A percentile compares a stretch with the other conserved stretches of the same genome.
phyloP scores from a whole-genome alignment of 768 basidiomycete species.

The Trametes maxima region DNA sequence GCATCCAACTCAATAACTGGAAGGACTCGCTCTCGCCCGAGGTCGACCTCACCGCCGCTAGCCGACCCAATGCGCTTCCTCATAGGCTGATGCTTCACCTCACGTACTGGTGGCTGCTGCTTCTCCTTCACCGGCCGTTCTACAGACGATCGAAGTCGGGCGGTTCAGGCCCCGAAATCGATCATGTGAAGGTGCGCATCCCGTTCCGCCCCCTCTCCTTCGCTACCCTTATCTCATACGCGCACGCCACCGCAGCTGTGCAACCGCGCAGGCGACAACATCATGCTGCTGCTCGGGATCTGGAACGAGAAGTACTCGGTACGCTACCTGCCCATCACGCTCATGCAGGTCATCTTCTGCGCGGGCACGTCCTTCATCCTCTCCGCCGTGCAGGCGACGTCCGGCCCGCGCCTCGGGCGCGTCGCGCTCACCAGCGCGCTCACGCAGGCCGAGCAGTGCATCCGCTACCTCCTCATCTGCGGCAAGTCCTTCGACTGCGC shows the following conservation, averaged over 20 bases:
- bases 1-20: slow-evolving; percentile 37
- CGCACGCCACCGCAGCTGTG: slow-evolving; percentile 42
- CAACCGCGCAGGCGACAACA: slow-evolving; percentile 55
- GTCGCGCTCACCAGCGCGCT: slow-evolving; percentile 48
- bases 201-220: background rate
- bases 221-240: background rate
- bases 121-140: slow-evolving; percentile 60
- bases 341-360: slow-evolving; percentile 59
- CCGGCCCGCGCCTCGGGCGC: slow-evolving; percentile 47
- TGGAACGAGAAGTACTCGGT: slow-evolving; percentile 57
- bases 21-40: slow-evolving; percentile 45
- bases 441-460: slow-evolving; percentile 47
- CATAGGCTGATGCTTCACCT: slow-evolving; percentile 60
- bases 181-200: slow-evolving; percentile 51
- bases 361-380: slow-evolving; percentile 62
- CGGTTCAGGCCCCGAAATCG: slow-evolving; percentile 43
- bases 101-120: slow-evolving; percentile 59
- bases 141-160: slow-evolving; percentile 36
- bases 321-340: slow-evolving; percentile 58
- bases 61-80: slow-evolving; percentile 49
- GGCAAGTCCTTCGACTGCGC: slow-evolving; percentile 59
- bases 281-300: slow-evolving; percentile 52
- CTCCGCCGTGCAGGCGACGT: slow-evolving; percentile 52
- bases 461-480: slow-evolving; percentile 54
- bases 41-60: slow-evolving; percentile 52